A percentile compares a stretch with the other conserved stretches of the same genome.
Conservation (phyloP, 305 asterid genomes). For the Andrographis paniculata region DNA sequence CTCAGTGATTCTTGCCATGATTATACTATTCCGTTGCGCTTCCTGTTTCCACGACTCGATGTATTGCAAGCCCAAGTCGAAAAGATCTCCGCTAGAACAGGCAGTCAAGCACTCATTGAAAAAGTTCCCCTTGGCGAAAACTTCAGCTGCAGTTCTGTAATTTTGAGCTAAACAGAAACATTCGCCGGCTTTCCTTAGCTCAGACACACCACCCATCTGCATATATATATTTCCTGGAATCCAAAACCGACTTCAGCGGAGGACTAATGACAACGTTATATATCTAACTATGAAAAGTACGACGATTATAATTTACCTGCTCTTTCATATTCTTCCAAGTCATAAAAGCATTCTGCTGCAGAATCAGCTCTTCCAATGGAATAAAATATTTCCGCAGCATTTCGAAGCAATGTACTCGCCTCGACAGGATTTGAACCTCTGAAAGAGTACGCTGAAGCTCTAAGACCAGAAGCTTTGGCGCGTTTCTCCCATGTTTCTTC, state of each 20-base stretch:
- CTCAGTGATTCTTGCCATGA: conserved; percentile 14
- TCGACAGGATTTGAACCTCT: conserved; percentile 35
- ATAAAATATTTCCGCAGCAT: conserved; percentile 66
- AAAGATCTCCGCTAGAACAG: conserved; percentile 39
- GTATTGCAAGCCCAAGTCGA: conserved; percentile 40
- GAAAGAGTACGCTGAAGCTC: conserved; percentile 37
- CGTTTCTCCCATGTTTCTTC: conserved; percentile 44
- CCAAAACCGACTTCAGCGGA: too few relatives aligned
- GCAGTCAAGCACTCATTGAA: conserved; percentile 44
- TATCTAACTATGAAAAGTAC: too few relatives aligned
- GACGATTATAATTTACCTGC: too few relatives aligned
- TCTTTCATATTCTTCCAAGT: conserved; percentile 49
- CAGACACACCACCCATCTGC: conserved; percentile 28
- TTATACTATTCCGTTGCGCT: neutral
- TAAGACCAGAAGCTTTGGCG: conserved; percentile 57
- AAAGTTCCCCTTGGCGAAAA: conserved; percentile 37
- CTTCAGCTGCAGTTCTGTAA: conserved; percentile 39
- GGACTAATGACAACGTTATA: too few relatives aligned
- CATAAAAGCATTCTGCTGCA: conserved; percentile 67
- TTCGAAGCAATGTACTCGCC: conserved; percentile 33
- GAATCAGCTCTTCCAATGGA: conserved; percentile 38
- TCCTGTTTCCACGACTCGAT: conserved; percentile 49
- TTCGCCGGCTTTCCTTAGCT: conserved; percentile 51
- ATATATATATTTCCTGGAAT: conserved; percentile 53
- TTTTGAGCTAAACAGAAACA: conserved; percentile 47